Evolutionary conservation across 1,139 yeast species (phyloP).

Genomic region (Geotrichum carabidarum): DNA sequence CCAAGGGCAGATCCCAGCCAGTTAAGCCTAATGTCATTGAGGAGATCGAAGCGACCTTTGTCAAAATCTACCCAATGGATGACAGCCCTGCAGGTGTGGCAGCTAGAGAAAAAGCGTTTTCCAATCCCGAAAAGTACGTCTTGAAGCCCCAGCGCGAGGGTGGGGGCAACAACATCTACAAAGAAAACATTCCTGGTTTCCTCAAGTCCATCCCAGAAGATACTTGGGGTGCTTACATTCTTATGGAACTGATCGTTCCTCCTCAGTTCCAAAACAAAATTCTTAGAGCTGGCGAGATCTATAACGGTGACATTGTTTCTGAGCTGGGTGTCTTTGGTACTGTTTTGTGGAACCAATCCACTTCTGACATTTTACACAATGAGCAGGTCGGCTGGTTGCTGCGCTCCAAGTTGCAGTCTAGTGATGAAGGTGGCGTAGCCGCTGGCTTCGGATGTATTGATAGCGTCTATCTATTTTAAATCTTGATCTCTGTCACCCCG

Average conservation of each 20-base stretch:
- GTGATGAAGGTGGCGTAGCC: conserved; percentile 97
- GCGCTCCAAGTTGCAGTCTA: conserved; percentile 78
- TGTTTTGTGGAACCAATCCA: conserved; percentile 61
- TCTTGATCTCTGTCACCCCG: background rate
- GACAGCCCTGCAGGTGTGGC: conserved; percentile 51
- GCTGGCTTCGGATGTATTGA: conserved; percentile 98
- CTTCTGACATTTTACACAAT: conserved; percentile 51
- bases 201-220: conserved; percentile 54
- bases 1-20: conserved; percentile 38
- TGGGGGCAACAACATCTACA: conserved; percentile 86
- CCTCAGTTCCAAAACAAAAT: conserved; percentile 63
- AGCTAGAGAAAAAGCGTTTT: conserved; percentile 66
- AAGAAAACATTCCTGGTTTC: conserved; percentile 73
- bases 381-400: conserved; percentile 76
- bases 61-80: conserved; percentile 80
- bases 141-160: conserved; percentile 98
- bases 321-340: conserved; percentile 91
- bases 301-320: conserved; percentile 67
- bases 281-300: conserved; percentile 58
- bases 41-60: conserved; percentile 60
- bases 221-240: conserved; percentile 85
- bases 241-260: conserved; percentile 89
- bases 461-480: conserved; percentile 45
- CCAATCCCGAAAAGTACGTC: conserved; percentile 65
- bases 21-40: conserved; percentile 32